Base-by-base conservation (phyloP, 1,284 basidiomycete species). In the Tylopilus sp. region DNA sequence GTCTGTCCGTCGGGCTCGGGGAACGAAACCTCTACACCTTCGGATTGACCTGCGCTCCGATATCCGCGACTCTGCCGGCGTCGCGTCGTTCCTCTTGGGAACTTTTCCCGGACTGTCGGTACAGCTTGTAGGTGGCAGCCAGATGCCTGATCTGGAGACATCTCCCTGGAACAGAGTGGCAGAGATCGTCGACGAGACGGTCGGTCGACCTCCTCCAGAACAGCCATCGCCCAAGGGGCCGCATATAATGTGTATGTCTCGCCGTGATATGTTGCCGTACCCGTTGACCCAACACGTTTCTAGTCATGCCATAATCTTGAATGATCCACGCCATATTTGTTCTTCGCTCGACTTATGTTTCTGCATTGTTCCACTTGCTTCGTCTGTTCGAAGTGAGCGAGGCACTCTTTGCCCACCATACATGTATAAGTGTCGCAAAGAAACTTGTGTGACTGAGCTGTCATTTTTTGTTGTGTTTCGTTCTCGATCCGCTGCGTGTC, bases 121-220 rank as follows among this genome's bases (percentile, higher is more conserved):
- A 13, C n/a, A 42, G 6, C 34, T 59, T 1, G 31, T 35, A 0
- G 45, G 55, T 6, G 43, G 44, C 0, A 37, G 25, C 13, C 39
- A 43, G 9, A 55, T 57, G 49, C 43, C 37, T 11, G 55, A 52
- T n/a, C n/a, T 62, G 23, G 25, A 11, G 4, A 56, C 55, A 4
- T 58, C 48, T 15, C 52, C 52, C 9, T 59, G 58, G 58, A 52
- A 60, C 19, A 53, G 49, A 23, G 53, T 59, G 0, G 29, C 53
- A 11, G 39, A 48, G 26, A 56, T 53, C 12, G 26, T 58, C 0
- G 56, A 59, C 21, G 38, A 48, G 15, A 33, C 19, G 2, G 31
- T 60, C 6, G 56, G 44, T 12, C 46, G 55, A 18, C n/a, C 44
- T 7, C 52, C 55, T 2, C 55, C 40, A 11, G 25, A 19, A 19